Conservation (phyloP, 2,329 filamentous ascomycete genomes). For the Pleomassaria siparia region DNA sequence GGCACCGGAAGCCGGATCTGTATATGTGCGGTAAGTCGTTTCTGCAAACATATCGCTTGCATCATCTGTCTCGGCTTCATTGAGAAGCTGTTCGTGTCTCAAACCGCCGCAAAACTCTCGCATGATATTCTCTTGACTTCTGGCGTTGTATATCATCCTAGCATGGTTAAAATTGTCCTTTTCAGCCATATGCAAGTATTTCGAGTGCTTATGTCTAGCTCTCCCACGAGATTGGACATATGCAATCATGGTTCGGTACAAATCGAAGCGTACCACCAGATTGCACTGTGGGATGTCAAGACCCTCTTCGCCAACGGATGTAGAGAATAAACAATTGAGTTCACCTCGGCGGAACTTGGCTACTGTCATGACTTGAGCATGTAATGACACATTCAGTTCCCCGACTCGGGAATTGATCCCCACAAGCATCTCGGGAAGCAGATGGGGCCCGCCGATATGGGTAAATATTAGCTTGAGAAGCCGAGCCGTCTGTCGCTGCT, state of each 20-base stretch:
- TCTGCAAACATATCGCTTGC: slow-evolving; percentile 59
- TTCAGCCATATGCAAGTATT: slow-evolving; percentile 84
- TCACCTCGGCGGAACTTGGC: slow-evolving; percentile 62
- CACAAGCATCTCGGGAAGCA: slow-evolving; percentile 66
- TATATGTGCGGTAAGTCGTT: slow-evolving; percentile 58
- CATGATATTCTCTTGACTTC: slow-evolving; percentile 62
- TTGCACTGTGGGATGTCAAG: slow-evolving; percentile 69
- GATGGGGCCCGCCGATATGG: slow-evolving; percentile 57
- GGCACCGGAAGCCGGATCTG: slow-evolving; percentile 68
- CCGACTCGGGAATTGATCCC: slow-evolving; percentile 57
- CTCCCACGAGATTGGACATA: slow-evolving; percentile 92
- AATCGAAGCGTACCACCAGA: slow-evolving; percentile 75
- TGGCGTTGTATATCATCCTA: slow-evolving; percentile 60
- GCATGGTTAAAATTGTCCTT: slow-evolving; percentile 63
- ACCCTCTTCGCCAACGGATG: slow-evolving; percentile 66
- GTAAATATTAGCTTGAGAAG: slow-evolving; percentile 70
- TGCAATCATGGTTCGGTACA: slow-evolving; percentile 87
- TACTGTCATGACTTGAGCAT: slow-evolving; percentile 73
- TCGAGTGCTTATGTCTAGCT: slow-evolving; percentile 75
- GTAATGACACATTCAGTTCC: slow-evolving; percentile 67
- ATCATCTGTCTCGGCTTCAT: slow-evolving; percentile 60
- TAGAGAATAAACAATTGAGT: slow-evolving; percentile 64
- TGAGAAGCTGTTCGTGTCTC: slow-evolving; percentile 71
- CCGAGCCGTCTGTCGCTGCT: slow-evolving; percentile 74
- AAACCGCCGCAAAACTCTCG: slow-evolving; percentile 74